Conservation (phyloP, 2,329 filamentous ascomycete species). For the Ceratocystis papillata region DNA sequence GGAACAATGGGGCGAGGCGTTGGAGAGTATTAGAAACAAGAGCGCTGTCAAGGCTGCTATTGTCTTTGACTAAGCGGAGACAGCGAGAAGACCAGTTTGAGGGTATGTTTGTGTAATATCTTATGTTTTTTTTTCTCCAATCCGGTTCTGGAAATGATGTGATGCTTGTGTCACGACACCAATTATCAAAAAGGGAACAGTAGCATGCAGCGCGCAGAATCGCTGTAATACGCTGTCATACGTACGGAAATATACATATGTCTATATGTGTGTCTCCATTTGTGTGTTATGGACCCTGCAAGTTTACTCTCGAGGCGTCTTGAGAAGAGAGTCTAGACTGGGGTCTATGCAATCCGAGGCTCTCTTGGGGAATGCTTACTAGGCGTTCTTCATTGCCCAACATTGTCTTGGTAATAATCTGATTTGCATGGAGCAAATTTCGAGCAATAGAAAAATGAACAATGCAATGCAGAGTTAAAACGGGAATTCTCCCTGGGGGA, state of each 20-base stretch:
- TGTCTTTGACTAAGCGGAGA: conserved; percentile 43
- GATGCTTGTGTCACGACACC: background rate
- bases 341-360: background rate
- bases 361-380: background rate
- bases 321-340: background rate
- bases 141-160: no score
- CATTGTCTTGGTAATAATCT: background rate
- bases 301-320: background rate
- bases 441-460: no score
- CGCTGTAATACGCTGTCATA: background rate
- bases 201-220: background rate
- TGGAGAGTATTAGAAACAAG: conserved; percentile 62
- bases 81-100: background rate
- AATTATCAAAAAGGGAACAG: background rate
- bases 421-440: no score
- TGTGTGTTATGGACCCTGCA: background rate
- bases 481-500: background rate
- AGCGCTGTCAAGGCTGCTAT: conserved; percentile 64
- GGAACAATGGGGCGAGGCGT: conserved; percentile 60
- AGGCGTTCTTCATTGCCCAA: background rate
- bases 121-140: background rate
- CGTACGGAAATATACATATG: background rate
- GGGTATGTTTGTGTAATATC: background rate
- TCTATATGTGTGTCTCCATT: background rate
- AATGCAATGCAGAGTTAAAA: background rate